Percentiles rank a stretch among this genome's conserved stretches.
phyloP scores from a whole-genome alignment of 371 early-diverging fungal genomes.

The Mucor indicus region DNA sequence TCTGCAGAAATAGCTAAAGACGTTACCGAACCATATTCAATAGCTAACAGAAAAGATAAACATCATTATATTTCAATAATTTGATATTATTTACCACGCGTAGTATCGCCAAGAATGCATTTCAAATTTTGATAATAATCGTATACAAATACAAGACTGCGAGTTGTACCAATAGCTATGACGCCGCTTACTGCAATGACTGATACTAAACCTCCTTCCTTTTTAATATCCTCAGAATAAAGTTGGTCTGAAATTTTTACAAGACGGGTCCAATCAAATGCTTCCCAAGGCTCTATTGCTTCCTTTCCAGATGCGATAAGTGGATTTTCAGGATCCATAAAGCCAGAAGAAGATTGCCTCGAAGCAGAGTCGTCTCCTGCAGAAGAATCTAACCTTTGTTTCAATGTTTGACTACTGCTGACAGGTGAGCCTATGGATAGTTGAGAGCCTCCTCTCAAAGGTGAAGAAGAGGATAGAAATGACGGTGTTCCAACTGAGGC shows the following conservation, averaged over 20 bases:
- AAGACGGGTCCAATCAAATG: slow-evolving; percentile 75
- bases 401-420: slow-evolving; percentile 3
- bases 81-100: slow-evolving; percentile 36
- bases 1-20: slow-evolving; percentile 71
- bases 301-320: neutral
- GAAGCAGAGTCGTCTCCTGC: slow-evolving; percentile 5
- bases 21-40: slow-evolving; percentile 71
- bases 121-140: slow-evolving; percentile 67
- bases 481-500: slow-evolving; percentile 24
- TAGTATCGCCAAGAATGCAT: slow-evolving; percentile 57
- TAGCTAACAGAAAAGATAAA: slow-evolving; percentile 26
- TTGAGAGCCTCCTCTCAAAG: slow-evolving; percentile 8
- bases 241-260: slow-evolving; percentile 65
- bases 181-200: slow-evolving; percentile 58
- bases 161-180: slow-evolving; percentile 75
- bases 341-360: slow-evolving; percentile 12
- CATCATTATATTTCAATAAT: too few relatives aligned
- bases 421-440: slow-evolving; percentile 7
- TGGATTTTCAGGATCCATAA: neutral
- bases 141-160: slow-evolving; percentile 70
- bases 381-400: slow-evolving; percentile 19
- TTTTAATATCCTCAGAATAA: slow-evolving; percentile 56
- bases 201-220: slow-evolving; percentile 57
- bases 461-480: slow-evolving; percentile 15
- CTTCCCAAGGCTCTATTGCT: slow-evolving; percentile 57